These are phyloP conservation scores for Fusarium devonianum DNA, from an alignment of 2,329 filamentous ascomycete species.

Conservation along the genomic window DNA sequence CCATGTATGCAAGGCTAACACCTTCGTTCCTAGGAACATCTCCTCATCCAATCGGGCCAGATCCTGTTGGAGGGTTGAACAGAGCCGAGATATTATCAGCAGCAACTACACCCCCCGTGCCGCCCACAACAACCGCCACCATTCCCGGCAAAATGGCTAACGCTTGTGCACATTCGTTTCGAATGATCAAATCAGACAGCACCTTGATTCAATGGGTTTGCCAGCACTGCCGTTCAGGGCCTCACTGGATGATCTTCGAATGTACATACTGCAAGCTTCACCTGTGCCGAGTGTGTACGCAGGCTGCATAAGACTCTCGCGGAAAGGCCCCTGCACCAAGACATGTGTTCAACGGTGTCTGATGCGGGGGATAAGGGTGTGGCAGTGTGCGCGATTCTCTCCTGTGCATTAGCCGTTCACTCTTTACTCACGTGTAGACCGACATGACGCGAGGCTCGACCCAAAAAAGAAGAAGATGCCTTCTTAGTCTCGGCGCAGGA, in stretches of 20 bases:
- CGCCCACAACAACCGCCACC: conserved; percentile 22
- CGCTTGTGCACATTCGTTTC: conserved; percentile 68
- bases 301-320: conserved; percentile 42
- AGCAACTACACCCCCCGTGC: conserved; percentile 31
- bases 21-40: conserved; percentile 25
- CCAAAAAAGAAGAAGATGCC: conserved; percentile 21
- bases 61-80: conserved; percentile 33
- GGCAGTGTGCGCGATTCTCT: conserved; percentile 11
- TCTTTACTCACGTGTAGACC: conserved; percentile 33
- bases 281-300: conserved; percentile 66
- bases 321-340: conserved; percentile 19
- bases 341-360: conserved; percentile 29
- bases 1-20: conserved; percentile 38
- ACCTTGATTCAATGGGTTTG: conserved; percentile 72
- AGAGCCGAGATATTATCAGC: conserved; percentile 20
- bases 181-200: conserved; percentile 71
- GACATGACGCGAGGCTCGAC: conserved; percentile 30
- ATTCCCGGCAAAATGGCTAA: conserved; percentile 53
- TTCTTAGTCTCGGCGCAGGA: conserved; percentile 33
- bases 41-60: conserved; percentile 35
- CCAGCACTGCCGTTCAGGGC: conserved; percentile 68
- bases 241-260: conserved; percentile 73
- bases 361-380: conserved; percentile 27
- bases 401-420: conserved; percentile 16
- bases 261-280: conserved; percentile 74